Conservation (phyloP, 2,329 filamentous ascomycete species). For the Ascochyta rabiei region DNA sequence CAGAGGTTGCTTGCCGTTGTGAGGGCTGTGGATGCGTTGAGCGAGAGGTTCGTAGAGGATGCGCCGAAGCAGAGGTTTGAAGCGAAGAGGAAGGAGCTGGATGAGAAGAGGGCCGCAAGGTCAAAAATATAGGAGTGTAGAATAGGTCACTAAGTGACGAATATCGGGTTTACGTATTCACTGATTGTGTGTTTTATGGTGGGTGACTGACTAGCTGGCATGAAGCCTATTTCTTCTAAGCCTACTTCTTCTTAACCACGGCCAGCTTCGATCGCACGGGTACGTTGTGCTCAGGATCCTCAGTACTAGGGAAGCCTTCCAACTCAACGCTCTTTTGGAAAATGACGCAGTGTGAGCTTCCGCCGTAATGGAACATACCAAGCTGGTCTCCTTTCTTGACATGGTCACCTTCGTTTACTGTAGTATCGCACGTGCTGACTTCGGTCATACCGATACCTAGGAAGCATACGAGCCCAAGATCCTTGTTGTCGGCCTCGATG, state of each 20-base stretch:
- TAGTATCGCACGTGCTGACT: slow-evolving; percentile 75
- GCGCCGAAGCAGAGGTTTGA: slow-evolving; percentile 54
- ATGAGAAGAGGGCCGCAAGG: slow-evolving; percentile 41
- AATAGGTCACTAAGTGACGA: not conserved
- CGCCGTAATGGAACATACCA: slow-evolving; percentile 84
- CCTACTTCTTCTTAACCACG: slow-evolving; percentile 32
- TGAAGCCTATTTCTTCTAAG: slow-evolving; percentile 7
- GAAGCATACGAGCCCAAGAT: slow-evolving; percentile 72
- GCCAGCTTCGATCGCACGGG: slow-evolving; percentile 48
- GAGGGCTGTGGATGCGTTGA: slow-evolving; percentile 56
- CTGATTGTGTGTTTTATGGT: not conserved
- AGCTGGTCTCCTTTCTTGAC: slow-evolving; percentile 73
- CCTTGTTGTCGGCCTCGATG: slow-evolving; percentile 70
- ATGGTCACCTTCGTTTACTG: slow-evolving; percentile 68
- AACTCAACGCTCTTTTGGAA: slow-evolving; percentile 64
- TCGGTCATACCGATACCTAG: slow-evolving; percentile 78
- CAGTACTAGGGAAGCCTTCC: slow-evolving; percentile 35
- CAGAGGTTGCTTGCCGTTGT: slow-evolving; percentile 54
- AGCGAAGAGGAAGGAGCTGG: slow-evolving; percentile 47
- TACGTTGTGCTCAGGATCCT: slow-evolving; percentile 41
- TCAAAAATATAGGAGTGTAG: slow-evolving; percentile 30
- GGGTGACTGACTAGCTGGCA: not conserved
- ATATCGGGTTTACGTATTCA: not conserved
- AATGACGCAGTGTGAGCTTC: slow-evolving; percentile 71
- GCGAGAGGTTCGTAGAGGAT: slow-evolving; percentile 57